phyloP scores from a whole-genome alignment of 1,284 basidiomycete species.

The Trichosporon asahii region DNA sequence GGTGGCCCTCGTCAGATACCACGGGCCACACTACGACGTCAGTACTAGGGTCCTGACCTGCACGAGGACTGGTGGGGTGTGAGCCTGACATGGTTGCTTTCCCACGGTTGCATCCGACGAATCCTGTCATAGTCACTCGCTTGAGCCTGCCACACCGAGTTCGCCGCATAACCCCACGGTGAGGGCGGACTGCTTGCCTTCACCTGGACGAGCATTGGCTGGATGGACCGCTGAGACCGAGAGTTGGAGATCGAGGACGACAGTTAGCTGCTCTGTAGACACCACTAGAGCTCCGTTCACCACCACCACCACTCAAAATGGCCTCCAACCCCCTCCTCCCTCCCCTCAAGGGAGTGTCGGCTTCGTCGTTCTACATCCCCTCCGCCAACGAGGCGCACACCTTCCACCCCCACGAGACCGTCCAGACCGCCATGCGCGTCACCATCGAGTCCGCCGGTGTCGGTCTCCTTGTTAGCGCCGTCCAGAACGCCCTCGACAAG shows the following conservation, averaged over 20 bases:
- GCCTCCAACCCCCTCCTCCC: conserved; percentile 40
- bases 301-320: conserved; percentile 21
- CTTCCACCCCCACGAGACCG: conserved; percentile 43
- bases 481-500: conserved; percentile 77
- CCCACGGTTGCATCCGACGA: conserved; percentile 2
- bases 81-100: not conserved
- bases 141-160: conserved; percentile 9
- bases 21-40: conserved; percentile 15
- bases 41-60: conserved; percentile 7
- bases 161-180: conserved; percentile 18
- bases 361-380: conserved; percentile 36
- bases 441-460: conserved; percentile 69
- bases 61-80: conserved; percentile 1
- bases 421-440: conserved; percentile 57
- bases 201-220: conserved; percentile 23
- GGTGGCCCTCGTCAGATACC: conserved; percentile 7
- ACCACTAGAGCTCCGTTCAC: conserved; percentile 10
- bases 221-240: not conserved
- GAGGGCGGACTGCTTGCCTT: conserved; percentile 13
- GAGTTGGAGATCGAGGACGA: conserved; percentile 11
- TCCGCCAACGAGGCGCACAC: conserved; percentile 38
- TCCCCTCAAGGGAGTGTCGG: conserved; percentile 29
- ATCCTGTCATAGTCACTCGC: not conserved
- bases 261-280: conserved; percentile 14
- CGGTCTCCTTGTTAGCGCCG: conserved; percentile 71